Base-by-base conservation (phyloP, 352 stramenopile genomes). In the Phytophthora pisi region DNA sequence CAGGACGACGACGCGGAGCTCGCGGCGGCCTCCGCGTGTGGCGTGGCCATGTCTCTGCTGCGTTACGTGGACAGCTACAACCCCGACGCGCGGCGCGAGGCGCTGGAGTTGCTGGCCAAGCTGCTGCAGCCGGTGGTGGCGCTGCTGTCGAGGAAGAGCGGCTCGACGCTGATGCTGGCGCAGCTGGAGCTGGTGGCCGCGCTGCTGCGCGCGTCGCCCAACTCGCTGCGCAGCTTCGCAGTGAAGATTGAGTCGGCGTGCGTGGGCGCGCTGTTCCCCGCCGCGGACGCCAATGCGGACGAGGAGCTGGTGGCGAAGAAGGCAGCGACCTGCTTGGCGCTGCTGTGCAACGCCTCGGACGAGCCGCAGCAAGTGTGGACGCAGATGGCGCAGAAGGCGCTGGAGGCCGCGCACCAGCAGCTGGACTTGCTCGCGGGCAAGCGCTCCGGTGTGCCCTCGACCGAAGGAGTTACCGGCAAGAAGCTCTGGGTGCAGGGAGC, bases 391-490 rank as follows among this genome's bases (percentile, higher is more conserved):
- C 77, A 89, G 49, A 88, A 86, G 57, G 67, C 78, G 7, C 46
- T 92, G 15, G 84, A 90, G 51, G 81, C 79, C 26, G 72, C 79
- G 36, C 83, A 94, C 64, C 61, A 83, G 53, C 84, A 92, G 50
- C 74, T 92, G 5, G 84, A 94, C 56, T 61, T 84, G 42, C 53
- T 94, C 6, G 83, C 76, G 8, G 79, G 84, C 51, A 93, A 91
- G 61, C 80, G 78, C 7, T 49, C 61, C 8, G 67, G 64, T 6
- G 18, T 38, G 34, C 16, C 36, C 1, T 54, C 64, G 31, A 61
- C 64, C 4, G 61, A 76, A 36, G 58, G 57, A 47, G 75, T 82
- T 0, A 76, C 73, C 3, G 72, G 72, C 18, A 76, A 86, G 52
- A 93, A 93, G 62, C 55, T 77, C 11, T 95, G 88, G 88, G 57